These are phyloP conservation scores for Phoma sp. DNA, from an alignment of 2,329 filamentous ascomycete genomes.

Conservation along the genomic window DNA sequence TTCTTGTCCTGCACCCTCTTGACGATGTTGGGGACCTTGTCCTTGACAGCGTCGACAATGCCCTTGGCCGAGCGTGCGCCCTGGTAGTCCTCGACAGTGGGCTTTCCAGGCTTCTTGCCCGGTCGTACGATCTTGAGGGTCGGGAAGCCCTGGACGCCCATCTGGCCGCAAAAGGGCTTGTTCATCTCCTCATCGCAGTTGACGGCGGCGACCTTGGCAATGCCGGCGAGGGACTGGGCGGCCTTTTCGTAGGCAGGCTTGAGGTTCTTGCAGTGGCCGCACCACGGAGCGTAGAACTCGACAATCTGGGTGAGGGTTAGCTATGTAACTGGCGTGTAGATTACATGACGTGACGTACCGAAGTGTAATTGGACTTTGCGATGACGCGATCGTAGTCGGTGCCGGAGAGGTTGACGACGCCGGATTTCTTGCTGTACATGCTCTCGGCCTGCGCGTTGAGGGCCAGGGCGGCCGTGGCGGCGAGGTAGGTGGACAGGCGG, in stretches of 20 bases:
- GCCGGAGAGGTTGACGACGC: slow-evolving; percentile 80
- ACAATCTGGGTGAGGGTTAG: slow-evolving; percentile 40
- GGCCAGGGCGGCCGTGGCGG: slow-evolving; percentile 67
- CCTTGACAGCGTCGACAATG: slow-evolving; percentile 84
- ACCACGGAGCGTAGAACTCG: slow-evolving; percentile 94
- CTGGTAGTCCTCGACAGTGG: slow-evolving; percentile 88
- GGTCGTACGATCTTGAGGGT: slow-evolving; percentile 93
- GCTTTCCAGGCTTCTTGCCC: slow-evolving; percentile 78
- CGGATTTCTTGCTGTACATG: slow-evolving; percentile 85
- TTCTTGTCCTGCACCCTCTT: slow-evolving; percentile 80
- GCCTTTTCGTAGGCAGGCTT: slow-evolving; percentile 96
- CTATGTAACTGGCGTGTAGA: slow-evolving; percentile 1
- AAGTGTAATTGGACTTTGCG: slow-evolving; percentile 87
- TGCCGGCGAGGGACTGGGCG: slow-evolving; percentile 84
- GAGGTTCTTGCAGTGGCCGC: slow-evolving; percentile 94
- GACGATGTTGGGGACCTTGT: slow-evolving; percentile 92
- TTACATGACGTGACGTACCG: slow-evolving; percentile 64
- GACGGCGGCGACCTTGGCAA: slow-evolving; percentile 92
- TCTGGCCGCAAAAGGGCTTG: slow-evolving; percentile 81
- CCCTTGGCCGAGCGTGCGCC: slow-evolving; percentile 82
- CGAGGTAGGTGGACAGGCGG: slow-evolving; percentile 49
- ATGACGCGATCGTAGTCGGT: slow-evolving; percentile 84
- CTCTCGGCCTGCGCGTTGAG: slow-evolving; percentile 71
- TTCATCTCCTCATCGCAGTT: slow-evolving; percentile 95
- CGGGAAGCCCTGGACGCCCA: slow-evolving; percentile 93